Base-by-base conservation (phyloP, 768 basidiomycete species). In the Termitomyces sp. region DNA sequence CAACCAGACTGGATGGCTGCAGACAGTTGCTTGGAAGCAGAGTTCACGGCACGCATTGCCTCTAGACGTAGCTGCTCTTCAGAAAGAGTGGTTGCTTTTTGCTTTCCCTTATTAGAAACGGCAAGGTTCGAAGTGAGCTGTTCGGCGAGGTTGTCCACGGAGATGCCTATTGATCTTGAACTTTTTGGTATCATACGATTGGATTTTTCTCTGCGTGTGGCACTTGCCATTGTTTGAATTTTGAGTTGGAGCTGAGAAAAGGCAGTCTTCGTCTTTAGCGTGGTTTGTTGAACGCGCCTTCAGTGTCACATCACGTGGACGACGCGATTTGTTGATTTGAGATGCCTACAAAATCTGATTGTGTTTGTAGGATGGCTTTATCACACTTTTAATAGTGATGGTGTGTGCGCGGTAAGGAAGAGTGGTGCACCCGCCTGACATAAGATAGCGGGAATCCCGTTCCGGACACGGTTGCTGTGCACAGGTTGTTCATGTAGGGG, bases 31-130 rank as follows among this genome's bases (percentile, higher is more conserved):
- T 87, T 87, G 5, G 85, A 81, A 0, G 83, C 79, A 1, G 75
- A 50, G 60, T 92, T 92, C 9, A 90, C 81, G 2, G 75, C 70
- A 22, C 79, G 79, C 90, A 90, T 92, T 1, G 82, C 78, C 3
- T 67, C 60, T 0, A 75, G 60, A 24, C 74, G 75, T 36, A 68
- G 68, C 40, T 79, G 75, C 53, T 78, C 79, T 5, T 65, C 46
- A 10, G 70, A 62, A 28, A 55, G 36, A 20, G 52, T 55, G 33
- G 44, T 52, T 53, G 58, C 68, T 54, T 70, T 72, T 56, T 60
- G 57, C 63, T 74, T 75, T 43, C 71, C 67, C 48, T 72, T 57
- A 48, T 66, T 67, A 6, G 69, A 65, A 44, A 75, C 60, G 11
- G 57, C 66, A 20, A 71, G 62, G 32, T 60, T 67, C 30, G 71